Evolutionary conservation across 2,329 filamentous ascomycete species (phyloP).

Genomic region (Diaporthe velutina): DNA sequence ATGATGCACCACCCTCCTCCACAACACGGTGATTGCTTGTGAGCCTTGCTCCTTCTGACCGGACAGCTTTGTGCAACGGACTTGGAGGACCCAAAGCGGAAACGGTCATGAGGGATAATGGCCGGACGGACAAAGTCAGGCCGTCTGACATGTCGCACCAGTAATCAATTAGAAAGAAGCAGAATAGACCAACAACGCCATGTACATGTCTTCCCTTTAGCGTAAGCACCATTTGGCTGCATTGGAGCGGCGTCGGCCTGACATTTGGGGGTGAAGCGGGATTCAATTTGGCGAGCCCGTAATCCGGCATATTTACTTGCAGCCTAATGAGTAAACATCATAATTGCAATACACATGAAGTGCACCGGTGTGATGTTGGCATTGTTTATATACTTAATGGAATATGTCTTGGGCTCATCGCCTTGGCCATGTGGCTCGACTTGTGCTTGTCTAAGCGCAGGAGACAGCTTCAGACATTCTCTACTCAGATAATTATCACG

Average conservation of each 20-base stretch:
- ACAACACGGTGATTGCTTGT: no score
- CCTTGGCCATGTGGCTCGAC: not conserved
- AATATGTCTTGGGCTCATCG: not conserved
- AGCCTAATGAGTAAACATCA: not conserved
- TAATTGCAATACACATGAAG: not conserved
- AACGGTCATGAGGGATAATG: not conserved
- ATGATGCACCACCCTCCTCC: not conserved
- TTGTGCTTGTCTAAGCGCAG: not conserved
- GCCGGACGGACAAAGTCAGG: not conserved
- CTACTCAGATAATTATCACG: not conserved
- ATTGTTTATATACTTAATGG: not conserved
- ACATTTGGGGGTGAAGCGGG: not conserved
- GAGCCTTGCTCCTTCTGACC: not conserved
- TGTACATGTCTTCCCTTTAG: no score
- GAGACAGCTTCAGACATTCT: not conserved
- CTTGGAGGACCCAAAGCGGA: not conserved
- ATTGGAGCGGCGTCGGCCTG: not conserved
- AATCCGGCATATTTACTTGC: constrained; percentile 1
- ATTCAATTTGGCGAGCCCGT: not conserved
- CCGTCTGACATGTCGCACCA: not conserved
- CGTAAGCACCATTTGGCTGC: not conserved
- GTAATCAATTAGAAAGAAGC: not conserved
- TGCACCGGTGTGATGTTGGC: not conserved
- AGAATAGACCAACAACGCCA: not conserved
- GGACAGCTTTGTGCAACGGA: not conserved